A percentile compares a stretch with the other conserved stretches of the same genome.
Conservation (phyloP, 2,329 filamentous ascomycete genomes). For the Podosphaera xanthii region DNA sequence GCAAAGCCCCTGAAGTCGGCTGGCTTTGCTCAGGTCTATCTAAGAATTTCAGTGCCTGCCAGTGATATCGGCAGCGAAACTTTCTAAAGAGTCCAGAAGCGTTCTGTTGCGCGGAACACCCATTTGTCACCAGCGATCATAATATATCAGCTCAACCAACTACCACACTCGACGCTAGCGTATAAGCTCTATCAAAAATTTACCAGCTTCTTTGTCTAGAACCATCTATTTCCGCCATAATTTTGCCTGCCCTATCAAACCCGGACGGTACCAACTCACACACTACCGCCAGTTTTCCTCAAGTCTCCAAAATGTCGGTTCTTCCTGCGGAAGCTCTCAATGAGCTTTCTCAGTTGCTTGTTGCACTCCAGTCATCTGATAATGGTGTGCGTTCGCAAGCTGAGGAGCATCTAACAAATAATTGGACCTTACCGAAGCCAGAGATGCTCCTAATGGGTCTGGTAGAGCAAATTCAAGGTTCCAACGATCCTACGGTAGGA, state of each 20-base stretch:
- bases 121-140: background rate
- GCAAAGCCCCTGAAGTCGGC: background rate
- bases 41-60: background rate
- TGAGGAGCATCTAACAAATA: conserved; percentile 73
- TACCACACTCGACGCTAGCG: background rate
- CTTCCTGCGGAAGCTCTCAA: conserved; percentile 65
- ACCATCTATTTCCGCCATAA: background rate
- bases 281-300: background rate
- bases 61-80: background rate
- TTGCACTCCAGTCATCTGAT: conserved; percentile 72
- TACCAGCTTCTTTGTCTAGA: background rate
- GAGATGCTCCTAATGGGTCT: conserved; percentile 84
- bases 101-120: background rate
- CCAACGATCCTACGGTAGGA: conserved; percentile 24
- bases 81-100: background rate
- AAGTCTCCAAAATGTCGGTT: conserved; percentile 42
- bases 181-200: background rate
- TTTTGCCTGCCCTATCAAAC: background rate
- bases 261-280: background rate
- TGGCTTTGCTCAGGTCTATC: background rate
- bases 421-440: conserved; percentile 64
- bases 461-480: conserved; percentile 68
- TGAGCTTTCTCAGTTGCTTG: conserved; percentile 67
- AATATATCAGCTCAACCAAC: background rate
- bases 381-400: conserved; percentile 68